Percentiles rank a stretch among this genome's conserved stretches.
These are phyloP conservation scores for Solanum acaule DNA, from an alignment of 257 asterid species.

Conservation along the genomic window DNA sequence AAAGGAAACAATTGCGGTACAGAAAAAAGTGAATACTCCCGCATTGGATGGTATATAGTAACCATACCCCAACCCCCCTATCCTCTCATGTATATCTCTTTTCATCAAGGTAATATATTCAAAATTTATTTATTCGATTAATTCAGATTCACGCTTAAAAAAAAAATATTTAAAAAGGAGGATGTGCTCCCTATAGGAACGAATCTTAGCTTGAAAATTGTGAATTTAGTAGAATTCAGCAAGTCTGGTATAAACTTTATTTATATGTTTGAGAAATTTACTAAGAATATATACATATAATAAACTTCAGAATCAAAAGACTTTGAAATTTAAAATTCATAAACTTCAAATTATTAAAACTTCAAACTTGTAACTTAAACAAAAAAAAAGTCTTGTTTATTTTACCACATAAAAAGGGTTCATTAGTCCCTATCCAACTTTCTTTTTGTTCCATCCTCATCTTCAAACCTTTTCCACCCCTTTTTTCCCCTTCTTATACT, in stretches of 20 bases:
- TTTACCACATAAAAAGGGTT: neutral
- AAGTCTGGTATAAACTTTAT: too few relatives aligned
- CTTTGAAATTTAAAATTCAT: neutral
- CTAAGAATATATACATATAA: neutral
- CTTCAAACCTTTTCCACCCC: neutral
- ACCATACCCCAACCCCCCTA: too few relatives aligned
- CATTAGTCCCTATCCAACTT: neutral
- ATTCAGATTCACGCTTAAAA: fast-evolving
- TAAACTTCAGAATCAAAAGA: neutral
- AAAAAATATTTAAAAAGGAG: neutral
- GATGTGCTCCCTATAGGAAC: neutral
- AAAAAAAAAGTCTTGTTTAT: neutral
- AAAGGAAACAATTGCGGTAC: too few relatives aligned
- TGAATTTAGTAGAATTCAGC: too few relatives aligned
- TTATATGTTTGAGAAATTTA: too few relatives aligned
- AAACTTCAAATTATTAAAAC: neutral
- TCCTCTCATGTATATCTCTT: neutral
- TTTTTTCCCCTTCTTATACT: neutral
- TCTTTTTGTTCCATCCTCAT: neutral
- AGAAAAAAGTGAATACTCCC: neutral
- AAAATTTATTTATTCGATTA: neutral
- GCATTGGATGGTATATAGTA: too few relatives aligned
- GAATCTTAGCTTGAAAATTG: neutral
- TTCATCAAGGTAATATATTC: neutral
- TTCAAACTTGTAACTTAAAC: neutral